Evolutionary conservation across 2,329 filamentous ascomycete species (phyloP).

Genomic region (Monosporascus cannonballus): DNA sequence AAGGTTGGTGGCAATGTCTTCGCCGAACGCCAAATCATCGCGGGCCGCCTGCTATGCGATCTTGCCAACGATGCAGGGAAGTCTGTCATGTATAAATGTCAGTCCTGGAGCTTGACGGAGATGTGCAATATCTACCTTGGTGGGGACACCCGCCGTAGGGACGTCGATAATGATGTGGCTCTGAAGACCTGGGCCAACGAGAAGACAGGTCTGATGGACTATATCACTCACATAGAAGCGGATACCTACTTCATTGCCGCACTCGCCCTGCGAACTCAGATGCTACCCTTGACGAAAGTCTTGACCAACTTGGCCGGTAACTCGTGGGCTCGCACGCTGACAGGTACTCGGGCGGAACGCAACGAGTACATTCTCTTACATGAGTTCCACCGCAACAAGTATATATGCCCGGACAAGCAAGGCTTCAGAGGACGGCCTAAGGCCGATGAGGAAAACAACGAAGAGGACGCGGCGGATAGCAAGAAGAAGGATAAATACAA

Average conservation of each 20-base stretch:
- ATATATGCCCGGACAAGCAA: conserved; percentile 95
- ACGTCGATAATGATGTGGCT: conserved; percentile 83
- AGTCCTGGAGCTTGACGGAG: conserved; percentile 95
- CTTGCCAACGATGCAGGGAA: conserved; percentile 95
- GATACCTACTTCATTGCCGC: conserved; percentile 96
- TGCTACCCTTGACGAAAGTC: conserved; percentile 89
- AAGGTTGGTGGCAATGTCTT: conserved; percentile 88
- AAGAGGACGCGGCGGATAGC: conserved; percentile 63
- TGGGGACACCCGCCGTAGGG: conserved; percentile 64
- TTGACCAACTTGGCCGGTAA: conserved; percentile 95
- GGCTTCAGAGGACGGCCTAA: conserved; percentile 70
- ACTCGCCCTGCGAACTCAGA: conserved; percentile 79
- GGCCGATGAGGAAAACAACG: conserved; percentile 62
- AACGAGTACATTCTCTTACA: conserved; percentile 99
- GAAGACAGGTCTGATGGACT: conserved; percentile 84
- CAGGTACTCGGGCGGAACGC: conserved; percentile 90
- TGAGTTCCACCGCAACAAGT: conserved; percentile 94
- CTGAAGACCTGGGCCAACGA: conserved; percentile 81
- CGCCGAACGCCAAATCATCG: conserved; percentile 81
- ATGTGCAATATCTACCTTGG: conserved; percentile 91
- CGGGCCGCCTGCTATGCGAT: conserved; percentile 87
- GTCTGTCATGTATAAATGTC: conserved; percentile 93
- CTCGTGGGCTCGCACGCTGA: conserved; percentile 94
- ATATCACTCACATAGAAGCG: conserved; percentile 86
- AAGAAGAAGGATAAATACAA: conserved; percentile 99